Base-by-base conservation (phyloP, 352 stramenopile species). In the Heterotrichella gracilis region DNA sequence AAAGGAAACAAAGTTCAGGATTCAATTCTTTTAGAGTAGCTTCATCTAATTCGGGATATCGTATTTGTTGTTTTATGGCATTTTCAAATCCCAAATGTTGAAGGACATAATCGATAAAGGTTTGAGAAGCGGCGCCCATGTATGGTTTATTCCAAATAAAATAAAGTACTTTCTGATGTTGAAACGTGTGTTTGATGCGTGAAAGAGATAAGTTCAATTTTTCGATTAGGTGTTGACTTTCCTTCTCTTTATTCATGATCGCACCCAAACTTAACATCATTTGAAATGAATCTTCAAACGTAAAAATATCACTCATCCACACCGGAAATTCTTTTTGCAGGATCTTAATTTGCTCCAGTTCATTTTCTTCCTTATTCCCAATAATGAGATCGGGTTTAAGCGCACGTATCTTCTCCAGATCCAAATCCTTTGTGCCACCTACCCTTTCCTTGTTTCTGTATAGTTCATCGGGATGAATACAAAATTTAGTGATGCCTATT, bases 131-230 rank as follows among this genome's bases (percentile, higher is more conserved):
- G 32, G 32, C 32, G n/a, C 9, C 32, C 32, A 53, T 53, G 32
- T 53, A 53, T 53, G 32, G 32, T 9, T 53, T 53, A n/a, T 53
- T 53, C 32, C 32, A 53, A n/a, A 53, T 53, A 53, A 53, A 53
- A 53, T 53, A 53, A 53, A 53, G 32, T n/a, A 53, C 32, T n/a
- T n/a, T 9, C n/a, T 53, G 32, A 17, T n/a, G 9, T 53, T 9
- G n/a, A 53, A 53, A 53, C n/a, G 32, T 53, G 32, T 53, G 9
- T 53, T n/a, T 9, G 32, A 53, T 53, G 9, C 32, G 9, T 53
- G 32, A 9, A 9, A 53, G n/a, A 17, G 32, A 53, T 53, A 17
- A 9, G 32, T n/a, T n/a, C n/a, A 53, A 17, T n/a, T 53, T 53
- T 53, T 53, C n/a, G 32, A 53, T 53, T n/a, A 53, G 32, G 9